These are phyloP conservation scores for Gossypium turneri DNA, from an alignment of 345 rosid species.

Conservation along the genomic window DNA sequence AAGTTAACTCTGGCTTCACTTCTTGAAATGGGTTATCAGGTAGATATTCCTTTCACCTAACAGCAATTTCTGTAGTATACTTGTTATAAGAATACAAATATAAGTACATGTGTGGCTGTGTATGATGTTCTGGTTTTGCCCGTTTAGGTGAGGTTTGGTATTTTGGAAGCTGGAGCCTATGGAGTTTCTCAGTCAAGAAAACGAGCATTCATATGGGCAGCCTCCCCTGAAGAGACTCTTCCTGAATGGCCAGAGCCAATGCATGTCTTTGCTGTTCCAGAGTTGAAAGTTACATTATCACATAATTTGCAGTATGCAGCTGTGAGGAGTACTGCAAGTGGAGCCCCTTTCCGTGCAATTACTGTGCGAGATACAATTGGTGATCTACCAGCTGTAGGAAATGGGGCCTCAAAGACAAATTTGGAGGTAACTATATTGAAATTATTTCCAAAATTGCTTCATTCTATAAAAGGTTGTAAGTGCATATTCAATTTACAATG, in stretches of 20 bases:
- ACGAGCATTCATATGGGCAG: constrained; percentile 92
- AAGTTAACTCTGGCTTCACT: constrained; percentile 67
- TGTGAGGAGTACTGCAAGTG: constrained; percentile 61
- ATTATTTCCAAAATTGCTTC: not conserved
- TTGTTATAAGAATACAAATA: not conserved
- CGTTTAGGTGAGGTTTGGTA: constrained; percentile 83
- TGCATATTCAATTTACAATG: not conserved
- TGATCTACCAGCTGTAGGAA: constrained; percentile 70
- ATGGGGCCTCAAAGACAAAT: constrained; percentile 53
- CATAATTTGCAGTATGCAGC: constrained; percentile 56
- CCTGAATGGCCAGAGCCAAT: constrained; percentile 99
- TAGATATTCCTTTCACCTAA: constrained; percentile 16
- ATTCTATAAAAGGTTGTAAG: not conserved
- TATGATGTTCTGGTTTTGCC: constrained; percentile 2
- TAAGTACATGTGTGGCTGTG: not conserved
- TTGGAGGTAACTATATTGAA: constrained; percentile 38
- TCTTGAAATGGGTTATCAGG: constrained; percentile 59
- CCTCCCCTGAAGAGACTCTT: constrained; percentile 72
- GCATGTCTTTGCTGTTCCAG: constrained; percentile 72
- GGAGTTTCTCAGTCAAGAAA: constrained; percentile 90
- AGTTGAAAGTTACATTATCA: constrained; percentile 55
- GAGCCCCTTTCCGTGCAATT: constrained; percentile 88
- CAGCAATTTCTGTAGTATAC: not conserved
- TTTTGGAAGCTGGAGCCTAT: constrained; percentile 87
- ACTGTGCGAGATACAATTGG: constrained; percentile 92